Percentiles rank a stretch among this genome's conserved stretches.
Conservation (phyloP, 371 early-diverging fungal genomes). For the Blastocladiella emersonii region DNA sequence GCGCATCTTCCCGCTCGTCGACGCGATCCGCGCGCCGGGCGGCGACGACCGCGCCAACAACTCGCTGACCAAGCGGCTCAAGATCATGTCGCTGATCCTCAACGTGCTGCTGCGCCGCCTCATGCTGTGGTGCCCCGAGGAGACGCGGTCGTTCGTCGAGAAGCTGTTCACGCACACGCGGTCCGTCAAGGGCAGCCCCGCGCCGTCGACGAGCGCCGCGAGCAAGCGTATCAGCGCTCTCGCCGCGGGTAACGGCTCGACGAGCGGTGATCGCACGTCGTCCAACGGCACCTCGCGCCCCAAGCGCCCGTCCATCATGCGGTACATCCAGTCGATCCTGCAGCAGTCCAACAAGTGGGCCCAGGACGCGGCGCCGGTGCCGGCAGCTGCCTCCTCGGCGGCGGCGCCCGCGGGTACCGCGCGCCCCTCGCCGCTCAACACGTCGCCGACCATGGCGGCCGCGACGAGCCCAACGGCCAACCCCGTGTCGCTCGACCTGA, state of each 20-base stretch:
- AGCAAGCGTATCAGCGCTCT: no score
- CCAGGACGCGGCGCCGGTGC: no score
- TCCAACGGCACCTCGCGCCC: background rate
- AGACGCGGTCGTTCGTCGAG: constrained; percentile 22
- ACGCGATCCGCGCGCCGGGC: constrained; percentile 14
- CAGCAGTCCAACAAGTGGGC: no score
- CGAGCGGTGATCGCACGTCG: constrained; percentile 5
- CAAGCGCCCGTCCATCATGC: background rate
- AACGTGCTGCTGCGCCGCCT: constrained; percentile 25
- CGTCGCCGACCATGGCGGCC: background rate
- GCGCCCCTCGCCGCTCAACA: background rate
- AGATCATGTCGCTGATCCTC: constrained; percentile 24
- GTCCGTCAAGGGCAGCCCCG: no score
- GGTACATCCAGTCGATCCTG: background rate
- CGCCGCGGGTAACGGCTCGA: no score
- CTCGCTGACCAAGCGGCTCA: constrained; percentile 22
- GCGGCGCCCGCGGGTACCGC: background rate
- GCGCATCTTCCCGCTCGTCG: constrained; percentile 17
- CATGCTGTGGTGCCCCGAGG: constrained; percentile 17
- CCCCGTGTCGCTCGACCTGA: background rate
- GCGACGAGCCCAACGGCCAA: no score
- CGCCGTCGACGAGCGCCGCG: no score
- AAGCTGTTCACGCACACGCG: constrained; percentile 9
- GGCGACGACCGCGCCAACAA: constrained; percentile 14
- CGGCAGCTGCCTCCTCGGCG: no score